Conservation (phyloP, 495 filamentous ascomycete species). For the Hamigera avellanea region DNA sequence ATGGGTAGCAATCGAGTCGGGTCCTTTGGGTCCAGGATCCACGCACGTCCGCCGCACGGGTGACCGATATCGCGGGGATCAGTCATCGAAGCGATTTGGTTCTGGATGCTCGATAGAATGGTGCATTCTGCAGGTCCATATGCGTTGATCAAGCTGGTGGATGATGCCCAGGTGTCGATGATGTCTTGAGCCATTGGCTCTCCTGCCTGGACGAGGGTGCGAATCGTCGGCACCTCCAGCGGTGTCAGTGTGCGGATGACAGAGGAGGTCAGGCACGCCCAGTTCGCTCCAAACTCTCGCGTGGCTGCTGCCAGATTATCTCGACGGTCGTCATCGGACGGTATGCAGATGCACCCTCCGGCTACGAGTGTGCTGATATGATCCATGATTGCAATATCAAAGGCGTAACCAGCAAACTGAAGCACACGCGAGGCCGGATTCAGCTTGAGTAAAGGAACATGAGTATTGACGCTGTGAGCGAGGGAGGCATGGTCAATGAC, state of each 20-base stretch:
- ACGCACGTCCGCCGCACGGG: constrained; percentile 4
- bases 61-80: background rate
- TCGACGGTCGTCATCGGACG: constrained; percentile 10
- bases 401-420: constrained; percentile 8
- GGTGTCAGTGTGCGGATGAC: constrained; percentile 21
- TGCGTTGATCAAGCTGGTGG: constrained; percentile 3
- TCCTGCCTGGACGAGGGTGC: constrained; percentile 22
- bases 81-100: background rate
- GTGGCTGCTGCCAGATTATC: constrained; percentile 19
- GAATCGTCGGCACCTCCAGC: constrained; percentile 18
- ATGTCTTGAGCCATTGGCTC: constrained; percentile 25
- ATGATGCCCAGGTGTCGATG: constrained; percentile 10
- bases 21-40: constrained; percentile 36
- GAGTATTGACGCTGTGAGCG: too few relatives aligned
- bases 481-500: constrained; percentile 31
- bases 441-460: constrained; percentile 8
- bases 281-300: too few relatives aligned
- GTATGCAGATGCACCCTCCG: constrained; percentile 22
- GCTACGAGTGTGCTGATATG: constrained; percentile 12
- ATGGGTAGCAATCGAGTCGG: constrained; percentile 32
- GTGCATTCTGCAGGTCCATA: constrained; percentile 39
- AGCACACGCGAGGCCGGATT: constrained; percentile 7
- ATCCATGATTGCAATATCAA: constrained; percentile 9
- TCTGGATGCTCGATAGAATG: constrained; percentile 19
- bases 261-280: constrained; percentile 16